Conservation (phyloP, 2,329 filamentous ascomycete species). For the Macrophomina pseudophaseolina region DNA sequence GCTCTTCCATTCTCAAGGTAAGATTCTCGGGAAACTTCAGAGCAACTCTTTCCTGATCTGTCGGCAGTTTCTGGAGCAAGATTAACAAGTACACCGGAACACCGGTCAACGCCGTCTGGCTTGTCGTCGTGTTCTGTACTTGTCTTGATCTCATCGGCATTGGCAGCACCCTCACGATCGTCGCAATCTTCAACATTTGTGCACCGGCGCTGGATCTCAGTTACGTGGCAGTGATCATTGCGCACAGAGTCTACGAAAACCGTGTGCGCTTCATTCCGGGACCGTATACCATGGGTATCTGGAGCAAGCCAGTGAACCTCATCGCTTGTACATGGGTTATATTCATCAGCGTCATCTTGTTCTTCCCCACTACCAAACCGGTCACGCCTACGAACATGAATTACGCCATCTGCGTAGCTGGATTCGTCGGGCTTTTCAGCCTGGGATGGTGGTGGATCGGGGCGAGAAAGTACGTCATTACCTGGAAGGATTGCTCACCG, state of each 20-base stretch:
- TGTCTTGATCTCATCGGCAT: constrained; percentile 59
- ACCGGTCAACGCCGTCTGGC: constrained; percentile 68
- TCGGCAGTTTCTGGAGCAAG: constrained; percentile 55
- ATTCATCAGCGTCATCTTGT: constrained; percentile 67
- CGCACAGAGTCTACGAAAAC: constrained; percentile 60
- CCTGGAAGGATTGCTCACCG: constrained; percentile 25
- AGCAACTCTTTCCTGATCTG: constrained; percentile 3
- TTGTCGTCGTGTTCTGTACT: constrained; percentile 63
- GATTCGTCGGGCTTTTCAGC: constrained; percentile 56
- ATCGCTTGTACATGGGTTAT: constrained; percentile 65
- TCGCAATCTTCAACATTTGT: constrained; percentile 55
- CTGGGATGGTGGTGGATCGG: constrained; percentile 52
- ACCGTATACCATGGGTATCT: constrained; percentile 62
- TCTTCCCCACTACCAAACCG: constrained; percentile 53
- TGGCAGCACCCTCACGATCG: constrained; percentile 57
- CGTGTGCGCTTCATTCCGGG: constrained; percentile 61
- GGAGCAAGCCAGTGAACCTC: constrained; percentile 60
- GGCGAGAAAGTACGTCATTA: constrained; percentile 42
- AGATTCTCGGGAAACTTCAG: constrained; percentile 24
- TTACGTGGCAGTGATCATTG: constrained; percentile 66
- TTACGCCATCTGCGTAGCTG: constrained; percentile 53
- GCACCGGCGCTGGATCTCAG: constrained; percentile 56
- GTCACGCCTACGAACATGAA: constrained; percentile 55
- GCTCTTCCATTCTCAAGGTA: constrained; percentile 65
- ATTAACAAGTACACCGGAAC: constrained; percentile 62